phyloP scores from a whole-genome alignment of 129 eudicot species.

The Lonicera japonica region DNA sequence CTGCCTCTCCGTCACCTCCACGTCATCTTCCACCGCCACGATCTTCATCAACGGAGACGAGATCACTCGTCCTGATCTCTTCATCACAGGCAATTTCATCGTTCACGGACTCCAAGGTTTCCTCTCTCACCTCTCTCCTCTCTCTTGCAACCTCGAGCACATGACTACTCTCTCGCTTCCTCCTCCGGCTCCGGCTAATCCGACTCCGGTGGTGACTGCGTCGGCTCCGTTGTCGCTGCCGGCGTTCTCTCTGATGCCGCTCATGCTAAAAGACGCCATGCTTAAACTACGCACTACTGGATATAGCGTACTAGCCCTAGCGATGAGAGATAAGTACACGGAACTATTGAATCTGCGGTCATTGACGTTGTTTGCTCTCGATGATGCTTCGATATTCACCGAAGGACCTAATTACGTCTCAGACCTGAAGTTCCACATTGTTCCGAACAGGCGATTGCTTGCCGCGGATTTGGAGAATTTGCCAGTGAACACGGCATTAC shows the following conservation, averaged over 20 bases:
- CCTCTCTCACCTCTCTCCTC: slow-evolving; percentile 62
- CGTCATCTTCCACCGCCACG: slow-evolving; percentile 16
- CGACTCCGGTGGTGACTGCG: too few relatives aligned
- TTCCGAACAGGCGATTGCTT: slow-evolving; percentile 50
- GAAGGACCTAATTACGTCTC: slow-evolving; percentile 44
- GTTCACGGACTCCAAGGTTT: slow-evolving; percentile 52
- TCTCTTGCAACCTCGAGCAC: slow-evolving; percentile 56
- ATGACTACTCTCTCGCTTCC: slow-evolving; percentile 53
- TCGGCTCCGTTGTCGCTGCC: too few relatives aligned
- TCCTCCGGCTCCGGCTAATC: too few relatives aligned
- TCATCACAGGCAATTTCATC: slow-evolving; percentile 42
- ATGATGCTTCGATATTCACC: slow-evolving; percentile 48
- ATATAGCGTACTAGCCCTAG: slow-evolving; percentile 57
- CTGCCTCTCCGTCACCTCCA: slow-evolving; percentile 60
- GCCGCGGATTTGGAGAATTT: slow-evolving; percentile 40
- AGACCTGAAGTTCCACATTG: slow-evolving; percentile 45
- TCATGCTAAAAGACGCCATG: slow-evolving; percentile 55
- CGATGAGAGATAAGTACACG: slow-evolving; percentile 37
- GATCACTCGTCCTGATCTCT: slow-evolving; percentile 55
- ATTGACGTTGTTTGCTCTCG: slow-evolving; percentile 60
- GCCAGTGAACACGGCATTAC: slow-evolving; percentile 29
- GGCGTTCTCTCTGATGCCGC: slow-evolving; percentile 27
- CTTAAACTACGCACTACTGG: slow-evolving; percentile 47
- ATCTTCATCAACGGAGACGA: slow-evolving; percentile 67
- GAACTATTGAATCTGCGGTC: slow-evolving; percentile 33